Base-by-base conservation (phyloP, 2,329 filamentous ascomycete species). In the Chrysosporium queenslandicum region DNA sequence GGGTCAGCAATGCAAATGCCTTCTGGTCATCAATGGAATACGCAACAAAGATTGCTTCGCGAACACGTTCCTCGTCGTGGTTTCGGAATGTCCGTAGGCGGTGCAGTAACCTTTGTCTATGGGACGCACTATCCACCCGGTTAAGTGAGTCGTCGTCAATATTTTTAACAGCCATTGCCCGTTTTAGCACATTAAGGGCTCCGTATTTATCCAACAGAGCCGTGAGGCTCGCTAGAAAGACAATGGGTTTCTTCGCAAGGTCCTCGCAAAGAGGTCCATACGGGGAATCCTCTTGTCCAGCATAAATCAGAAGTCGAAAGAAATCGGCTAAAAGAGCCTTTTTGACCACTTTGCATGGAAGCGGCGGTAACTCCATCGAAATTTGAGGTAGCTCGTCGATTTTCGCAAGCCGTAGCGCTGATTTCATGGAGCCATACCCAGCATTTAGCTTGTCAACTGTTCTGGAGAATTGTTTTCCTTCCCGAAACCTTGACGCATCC, bases 401-500 rank as follows among this genome's bases (percentile, higher is more conserved):
- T 7, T 61, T 60, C n/a, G 69, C 54, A 8, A 53, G 57, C 9
- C 29, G 27, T 16, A 54, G 41, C 12, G 37, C 40, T 45, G 39
- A n/a, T 25, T 47, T 46, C 27, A 30, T 39, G 6, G 43, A 50
- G 16, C 53, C 53, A 30, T 61, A 56, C 42, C 55, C 42, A 23
- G 49, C 48, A 6, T 41, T 43, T 8, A 61, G 52, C 16, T 45
- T 40, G 30, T 40, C 36, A 16, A 55, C 59, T 43, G 55, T 65
- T 59, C 63, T 58, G 49, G 60, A 58, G 53, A 72, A 59, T 3
- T 59, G 46, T 45, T 62, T 63, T 4, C 71, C 70, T 54, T 73
- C 71, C 1, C 61, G 61, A 50, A 73, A 73, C 50, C 72, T 73
- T 12, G 63, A 58, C 1, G 68, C 65, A 32, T 73, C 69, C 14